A percentile compares a stretch with the other conserved stretches of the same genome.
Evolutionary conservation across 2,329 filamentous ascomycete genomes (phyloP).

Genomic region (Trichophyton mentagrophytes): DNA sequence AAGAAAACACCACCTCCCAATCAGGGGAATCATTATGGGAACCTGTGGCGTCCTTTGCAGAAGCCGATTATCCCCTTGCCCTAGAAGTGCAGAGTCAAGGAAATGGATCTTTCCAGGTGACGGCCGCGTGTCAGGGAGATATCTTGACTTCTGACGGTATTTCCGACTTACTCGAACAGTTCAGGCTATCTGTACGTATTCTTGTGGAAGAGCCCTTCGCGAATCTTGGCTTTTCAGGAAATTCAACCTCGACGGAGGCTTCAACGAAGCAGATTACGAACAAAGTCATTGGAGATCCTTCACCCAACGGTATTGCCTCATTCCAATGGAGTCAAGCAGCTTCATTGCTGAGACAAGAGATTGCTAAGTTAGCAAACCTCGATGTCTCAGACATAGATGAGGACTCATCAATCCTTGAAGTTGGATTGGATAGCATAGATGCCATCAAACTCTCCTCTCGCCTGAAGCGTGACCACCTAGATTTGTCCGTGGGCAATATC

Average conservation of each 20-base stretch:
- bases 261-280: background rate
- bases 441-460: slow-evolving; percentile 69
- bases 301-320: background rate
- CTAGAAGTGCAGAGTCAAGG: slow-evolving; percentile 53
- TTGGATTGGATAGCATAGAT: slow-evolving; percentile 87
- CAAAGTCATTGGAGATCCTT: background rate
- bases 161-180: slow-evolving; percentile 30
- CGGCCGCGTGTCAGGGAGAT: slow-evolving; percentile 46
- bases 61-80: slow-evolving; percentile 61
- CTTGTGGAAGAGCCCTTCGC: slow-evolving; percentile 23
- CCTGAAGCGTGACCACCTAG: slow-evolving; percentile 48
- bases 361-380: slow-evolving; percentile 50
- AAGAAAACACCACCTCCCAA: slow-evolving; percentile 19
- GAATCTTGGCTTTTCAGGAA: background rate
- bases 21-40: slow-evolving; percentile 41
- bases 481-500: slow-evolving; percentile 59
- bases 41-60: slow-evolving; percentile 34
- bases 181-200: slow-evolving; percentile 29
- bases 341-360: slow-evolving; percentile 43
- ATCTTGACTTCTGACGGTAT: slow-evolving; percentile 27
- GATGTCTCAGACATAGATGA: slow-evolving; percentile 41
- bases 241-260: background rate
- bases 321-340: slow-evolving; percentile 51
- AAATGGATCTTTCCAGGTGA: slow-evolving; percentile 40
- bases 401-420: slow-evolving; percentile 57